Base-by-base conservation (phyloP, 768 basidiomycete genomes). In the Russula griseocarnosa region DNA sequence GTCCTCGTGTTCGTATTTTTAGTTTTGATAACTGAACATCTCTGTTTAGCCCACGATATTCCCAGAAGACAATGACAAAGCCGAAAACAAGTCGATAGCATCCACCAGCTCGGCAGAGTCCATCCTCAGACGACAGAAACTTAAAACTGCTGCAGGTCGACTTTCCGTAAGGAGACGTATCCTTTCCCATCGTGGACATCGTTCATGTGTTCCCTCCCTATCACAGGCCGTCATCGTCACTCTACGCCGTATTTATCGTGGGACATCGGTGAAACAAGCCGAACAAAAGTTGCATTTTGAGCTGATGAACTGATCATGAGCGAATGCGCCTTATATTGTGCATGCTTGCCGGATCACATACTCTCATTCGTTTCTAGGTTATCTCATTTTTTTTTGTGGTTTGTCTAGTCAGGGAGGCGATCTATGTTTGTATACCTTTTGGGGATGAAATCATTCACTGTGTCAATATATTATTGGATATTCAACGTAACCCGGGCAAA, bases 271-370 rank as follows among this genome's bases (percentile, higher is more conserved):
- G 54, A 60, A 55, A 47, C 53, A 65, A 56, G 30, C 58, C 58
- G 63, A 65, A 60, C 47, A 60, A 59, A 60, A 55, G 53, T 30
- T 65, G 30, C 36, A 51, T n/a, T 65, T 65, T 44, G 63, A 60
- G 10, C 30, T 55, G 58, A 55, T 60, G 30, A 65, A 65, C 34
- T 60, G 49, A n/a, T n/a, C n/a, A n/a, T n/a, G n/a, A 65, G 63
- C 5, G 53, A 38, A 60, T 16, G 38, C 36, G 26, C 46, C 24
- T 22, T 7, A 32, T 44, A 32, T 44, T 42, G 20, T 60, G 38
- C 56, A 28, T 59, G 42, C 56, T 26, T 34, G 56, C 26, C 47
- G 36, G 53, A 60, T 28, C 30, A 20, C 58, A 28, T 40, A 38
- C 36, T 50, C 47, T 34, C 44, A 40, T 60, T 54, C 40, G 22